phyloP scores from a whole-genome alignment of 1,284 basidiomycete species.

The Puccinia triticina region DNA sequence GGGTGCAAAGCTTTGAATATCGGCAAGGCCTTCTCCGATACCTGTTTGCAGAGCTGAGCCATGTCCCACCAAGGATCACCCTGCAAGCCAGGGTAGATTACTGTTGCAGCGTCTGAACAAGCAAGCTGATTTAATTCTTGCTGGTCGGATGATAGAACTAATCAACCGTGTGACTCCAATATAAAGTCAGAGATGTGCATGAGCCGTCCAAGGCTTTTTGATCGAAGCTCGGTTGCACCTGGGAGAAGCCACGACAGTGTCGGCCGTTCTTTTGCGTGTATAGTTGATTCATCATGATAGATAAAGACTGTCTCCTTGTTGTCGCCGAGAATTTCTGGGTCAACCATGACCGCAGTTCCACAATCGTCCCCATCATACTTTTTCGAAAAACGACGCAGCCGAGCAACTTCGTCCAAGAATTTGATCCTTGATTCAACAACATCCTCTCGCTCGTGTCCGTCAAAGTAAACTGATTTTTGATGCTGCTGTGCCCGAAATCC shows the following conservation, averaged over 20 bases:
- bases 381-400: background rate
- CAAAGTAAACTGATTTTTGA: constrained; percentile 6
- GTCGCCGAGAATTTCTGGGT: constrained; percentile 9
- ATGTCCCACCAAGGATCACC: constrained; percentile 39
- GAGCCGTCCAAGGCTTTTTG: no score
- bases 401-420: background rate
- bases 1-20: constrained; percentile 25
- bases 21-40: constrained; percentile 5
- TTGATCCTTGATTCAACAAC: background rate
- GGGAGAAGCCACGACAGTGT: no score
- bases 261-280: constrained; percentile 27
- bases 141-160: background rate
- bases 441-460: constrained; percentile 3
- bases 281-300: constrained; percentile 30
- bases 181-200: no score
- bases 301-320: constrained; percentile 20
- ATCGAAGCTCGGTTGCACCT: no score
- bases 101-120: background rate
- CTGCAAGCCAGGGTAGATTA: constrained; percentile 34
- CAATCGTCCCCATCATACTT: constrained; percentile 18
- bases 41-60: constrained; percentile 19
- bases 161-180: background rate
- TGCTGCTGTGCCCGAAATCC: constrained; percentile 11
- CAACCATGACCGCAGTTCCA: background rate
- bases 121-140: background rate